Conservation (phyloP, 805 yeast species). For the Candida orba region DNA sequence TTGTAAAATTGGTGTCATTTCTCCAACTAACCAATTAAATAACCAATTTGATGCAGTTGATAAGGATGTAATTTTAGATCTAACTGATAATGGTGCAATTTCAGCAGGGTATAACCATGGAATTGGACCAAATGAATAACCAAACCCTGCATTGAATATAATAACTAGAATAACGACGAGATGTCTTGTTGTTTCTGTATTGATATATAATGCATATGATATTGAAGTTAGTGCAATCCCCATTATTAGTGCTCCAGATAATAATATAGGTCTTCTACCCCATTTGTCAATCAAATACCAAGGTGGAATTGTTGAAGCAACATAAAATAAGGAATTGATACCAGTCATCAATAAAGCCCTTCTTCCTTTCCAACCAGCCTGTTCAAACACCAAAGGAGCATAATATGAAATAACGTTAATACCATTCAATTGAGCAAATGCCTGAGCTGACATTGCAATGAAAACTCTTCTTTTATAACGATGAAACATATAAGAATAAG, state of each 20-base stretch:
- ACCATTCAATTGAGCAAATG: constrained; percentile 91
- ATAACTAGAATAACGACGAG: constrained; percentile 73
- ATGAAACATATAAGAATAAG: constrained; percentile 68
- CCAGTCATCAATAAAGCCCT: constrained; percentile 90
- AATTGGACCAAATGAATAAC: constrained; percentile 90
- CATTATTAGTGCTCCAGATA: constrained; percentile 78
- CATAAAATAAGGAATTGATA: constrained; percentile 54
- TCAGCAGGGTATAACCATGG: constrained; percentile 88
- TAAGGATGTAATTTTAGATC: constrained; percentile 86
- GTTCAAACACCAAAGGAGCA: constrained; percentile 90
- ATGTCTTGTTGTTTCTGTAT: constrained; percentile 49
- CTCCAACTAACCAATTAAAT: constrained; percentile 87
- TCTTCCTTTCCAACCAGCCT: constrained; percentile 91
- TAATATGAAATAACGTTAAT: constrained; percentile 89
- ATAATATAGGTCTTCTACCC: constrained; percentile 84
- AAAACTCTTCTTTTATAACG: constrained; percentile 71
- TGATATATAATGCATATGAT: constrained; percentile 50
- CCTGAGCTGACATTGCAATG: constrained; percentile 84
- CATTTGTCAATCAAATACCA: constrained; percentile 87
- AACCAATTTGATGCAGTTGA: constrained; percentile 93
- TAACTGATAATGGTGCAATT: constrained; percentile 73
- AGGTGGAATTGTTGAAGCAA: constrained; percentile 70
- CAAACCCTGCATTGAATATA: constrained; percentile 76
- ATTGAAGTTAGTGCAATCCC: constrained; percentile 60
- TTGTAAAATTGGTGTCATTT: constrained; percentile 80